phyloP scores from a whole-genome alignment of 2,329 filamentous ascomycete genomes.

The Chrysoporthe puriensis region DNA sequence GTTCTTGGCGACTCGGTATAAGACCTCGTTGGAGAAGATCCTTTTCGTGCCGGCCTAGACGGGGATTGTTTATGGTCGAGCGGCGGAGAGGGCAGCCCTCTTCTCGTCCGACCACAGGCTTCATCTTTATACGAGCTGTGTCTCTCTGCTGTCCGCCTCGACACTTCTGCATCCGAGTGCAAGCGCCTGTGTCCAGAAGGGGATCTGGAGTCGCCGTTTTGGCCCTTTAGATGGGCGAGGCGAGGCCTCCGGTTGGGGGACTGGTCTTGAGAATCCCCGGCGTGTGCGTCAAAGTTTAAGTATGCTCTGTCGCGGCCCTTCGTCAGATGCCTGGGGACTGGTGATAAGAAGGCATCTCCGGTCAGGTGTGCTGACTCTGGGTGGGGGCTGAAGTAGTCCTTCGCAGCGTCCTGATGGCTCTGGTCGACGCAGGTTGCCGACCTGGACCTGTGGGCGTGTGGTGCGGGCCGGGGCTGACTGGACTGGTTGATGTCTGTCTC shows the following conservation, averaged over 20 bases:
- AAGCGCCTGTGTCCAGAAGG: conserved; percentile 39
- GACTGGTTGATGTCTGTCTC: conserved; percentile 44
- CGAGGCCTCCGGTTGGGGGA: conserved; percentile 6
- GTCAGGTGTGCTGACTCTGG: conserved; percentile 33
- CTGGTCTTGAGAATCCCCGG: conserved; percentile 24
- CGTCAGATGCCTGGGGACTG: conserved; percentile 46
- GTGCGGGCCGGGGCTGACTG: conserved; percentile 36
- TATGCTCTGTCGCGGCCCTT: conserved; percentile 50
- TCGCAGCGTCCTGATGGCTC: conserved; percentile 31
- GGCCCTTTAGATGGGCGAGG: conserved; percentile 30
- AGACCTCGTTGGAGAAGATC: conserved; percentile 37
- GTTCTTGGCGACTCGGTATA: conserved; percentile 32
- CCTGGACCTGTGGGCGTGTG: conserved; percentile 36
- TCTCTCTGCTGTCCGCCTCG: conserved; percentile 27
- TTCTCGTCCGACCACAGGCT: conserved; percentile 19
- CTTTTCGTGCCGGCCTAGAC: conserved; percentile 37
- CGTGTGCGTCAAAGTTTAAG: conserved; percentile 36
- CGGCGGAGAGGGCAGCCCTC: conserved; percentile 25
- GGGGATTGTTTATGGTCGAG: conserved; percentile 35
- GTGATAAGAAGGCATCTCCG: conserved; percentile 45
- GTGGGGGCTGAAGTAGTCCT: conserved; percentile 39
- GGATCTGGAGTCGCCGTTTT: conserved; percentile 25
- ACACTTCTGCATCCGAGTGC: conserved; percentile 34
- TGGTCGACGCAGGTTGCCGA: conserved; percentile 40
- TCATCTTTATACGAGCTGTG: conserved; percentile 29